phyloP scores from a whole-genome alignment of 2,329 filamentous ascomycete species.

The Penicillium digitatum region DNA sequence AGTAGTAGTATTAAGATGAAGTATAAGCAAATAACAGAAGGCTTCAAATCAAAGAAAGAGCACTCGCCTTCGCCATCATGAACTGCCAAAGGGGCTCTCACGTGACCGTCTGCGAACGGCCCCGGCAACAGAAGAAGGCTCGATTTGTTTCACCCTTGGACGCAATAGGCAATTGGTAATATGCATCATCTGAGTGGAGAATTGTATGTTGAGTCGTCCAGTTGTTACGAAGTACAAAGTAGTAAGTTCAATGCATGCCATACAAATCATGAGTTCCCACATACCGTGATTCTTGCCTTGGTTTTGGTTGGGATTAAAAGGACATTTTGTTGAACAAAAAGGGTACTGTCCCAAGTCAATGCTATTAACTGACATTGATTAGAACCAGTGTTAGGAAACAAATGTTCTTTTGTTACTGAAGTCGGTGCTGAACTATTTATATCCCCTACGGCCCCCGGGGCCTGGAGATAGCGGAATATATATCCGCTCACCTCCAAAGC shows the following conservation, averaged over 20 bases:
- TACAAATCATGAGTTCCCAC: background rate
- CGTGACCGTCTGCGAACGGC: conserved; percentile 6
- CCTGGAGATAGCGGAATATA: background rate
- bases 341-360: no score
- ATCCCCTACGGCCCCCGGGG: background rate
- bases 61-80: background rate
- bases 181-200: background rate
- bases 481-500: background rate
- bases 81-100: conserved; percentile 1
- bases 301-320: no score
- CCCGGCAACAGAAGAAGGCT: background rate
- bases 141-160: background rate
- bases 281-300: background rate
- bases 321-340: no score
- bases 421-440: background rate
- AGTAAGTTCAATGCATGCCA: no score
- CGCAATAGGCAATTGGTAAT: background rate
- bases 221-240: no score
- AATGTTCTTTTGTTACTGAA: background rate
- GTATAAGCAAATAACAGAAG: background rate
- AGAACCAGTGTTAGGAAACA: no score
- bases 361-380: no score
- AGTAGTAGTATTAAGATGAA: background rate
- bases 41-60: background rate
- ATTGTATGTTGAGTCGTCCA: no score